phyloP scores from a whole-genome alignment of 148 eudicot genomes.

The Rhododendron williamsianum region DNA sequence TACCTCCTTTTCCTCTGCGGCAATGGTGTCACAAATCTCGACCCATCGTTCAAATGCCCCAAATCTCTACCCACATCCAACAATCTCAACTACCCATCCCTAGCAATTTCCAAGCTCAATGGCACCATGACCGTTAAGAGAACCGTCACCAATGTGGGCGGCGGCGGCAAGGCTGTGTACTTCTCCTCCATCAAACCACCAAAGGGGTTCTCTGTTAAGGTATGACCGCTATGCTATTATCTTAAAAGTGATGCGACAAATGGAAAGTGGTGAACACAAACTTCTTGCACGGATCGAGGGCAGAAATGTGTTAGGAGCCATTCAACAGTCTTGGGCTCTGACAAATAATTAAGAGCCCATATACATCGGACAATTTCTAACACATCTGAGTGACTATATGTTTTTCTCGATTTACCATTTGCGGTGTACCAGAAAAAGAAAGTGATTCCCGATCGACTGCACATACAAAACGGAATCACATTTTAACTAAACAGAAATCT shows the following conservation, averaged over 20 bases:
- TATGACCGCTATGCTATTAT: conserved; percentile 27
- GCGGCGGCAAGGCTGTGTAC: conserved; percentile 38
- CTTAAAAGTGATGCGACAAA: not conserved
- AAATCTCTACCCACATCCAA: conserved; percentile 27
- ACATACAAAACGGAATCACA: no score
- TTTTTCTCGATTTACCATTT: no score
- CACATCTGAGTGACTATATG: not conserved
- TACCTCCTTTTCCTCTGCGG: conserved; percentile 70
- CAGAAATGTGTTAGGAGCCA: not conserved
- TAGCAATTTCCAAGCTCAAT: conserved; percentile 52
- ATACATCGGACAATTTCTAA: not conserved
- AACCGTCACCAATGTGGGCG: conserved; percentile 66
- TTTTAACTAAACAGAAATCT: no score
- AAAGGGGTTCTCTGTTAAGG: conserved; percentile 42
- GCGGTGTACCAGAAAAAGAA: no score
- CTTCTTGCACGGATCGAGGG: not conserved
- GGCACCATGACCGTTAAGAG: conserved; percentile 40
- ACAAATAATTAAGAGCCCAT: not conserved
- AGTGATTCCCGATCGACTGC: no score
- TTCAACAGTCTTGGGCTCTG: not conserved
- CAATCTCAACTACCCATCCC: conserved; percentile 66
- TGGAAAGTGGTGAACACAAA: not conserved
- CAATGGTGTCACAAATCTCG: conserved; percentile 25
- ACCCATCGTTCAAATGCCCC: conserved; percentile 56
- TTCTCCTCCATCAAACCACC: conserved; percentile 47